A percentile compares a stretch with the other conserved stretches of the same genome.
phyloP scores from a whole-genome alignment of 805 yeast genomes.

The Yamadazyma tumulicola region DNA sequence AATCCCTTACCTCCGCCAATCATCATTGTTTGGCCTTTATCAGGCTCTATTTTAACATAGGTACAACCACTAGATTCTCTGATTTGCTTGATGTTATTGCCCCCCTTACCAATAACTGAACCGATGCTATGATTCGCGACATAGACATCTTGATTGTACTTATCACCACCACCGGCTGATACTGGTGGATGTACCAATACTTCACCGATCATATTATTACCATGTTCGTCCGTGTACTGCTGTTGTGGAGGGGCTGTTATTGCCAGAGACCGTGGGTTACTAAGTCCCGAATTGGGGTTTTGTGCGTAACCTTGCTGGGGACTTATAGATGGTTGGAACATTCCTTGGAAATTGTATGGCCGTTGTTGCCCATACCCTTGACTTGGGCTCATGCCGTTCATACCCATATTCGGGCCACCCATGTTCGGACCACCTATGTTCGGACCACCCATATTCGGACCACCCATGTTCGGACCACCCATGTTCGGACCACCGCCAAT shows the following conservation, averaged over 20 bases:
- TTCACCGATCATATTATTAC: slow-evolving; percentile 41
- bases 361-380: slow-evolving; percentile 14
- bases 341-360: slow-evolving; percentile 36
- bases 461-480: slow-evolving; percentile 1
- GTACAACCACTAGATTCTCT: slow-evolving; percentile 70
- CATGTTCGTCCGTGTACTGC: slow-evolving; percentile 42
- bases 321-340: slow-evolving; percentile 75
- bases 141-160: slow-evolving; percentile 63
- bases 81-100: slow-evolving; percentile 75
- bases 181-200: slow-evolving; percentile 40
- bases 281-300: neutral
- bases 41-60: slow-evolving; percentile 67
- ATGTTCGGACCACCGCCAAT: slow-evolving; percentile 1
- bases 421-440: neutral
- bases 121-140: slow-evolving; percentile 82
- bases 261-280: slow-evolving; percentile 14
- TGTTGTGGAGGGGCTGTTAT: slow-evolving; percentile 28
- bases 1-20: slow-evolving; percentile 43
- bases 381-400: slow-evolving; percentile 3
- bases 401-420: neutral
- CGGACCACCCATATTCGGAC: neutral
- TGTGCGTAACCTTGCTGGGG: slow-evolving; percentile 26
- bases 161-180: slow-evolving; percentile 40
- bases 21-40: slow-evolving; percentile 47
- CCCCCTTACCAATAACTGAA: slow-evolving; percentile 81